phyloP scores from a whole-genome alignment of 495 filamentous ascomycete species.

The Massariosphaeria phaeospora region DNA sequence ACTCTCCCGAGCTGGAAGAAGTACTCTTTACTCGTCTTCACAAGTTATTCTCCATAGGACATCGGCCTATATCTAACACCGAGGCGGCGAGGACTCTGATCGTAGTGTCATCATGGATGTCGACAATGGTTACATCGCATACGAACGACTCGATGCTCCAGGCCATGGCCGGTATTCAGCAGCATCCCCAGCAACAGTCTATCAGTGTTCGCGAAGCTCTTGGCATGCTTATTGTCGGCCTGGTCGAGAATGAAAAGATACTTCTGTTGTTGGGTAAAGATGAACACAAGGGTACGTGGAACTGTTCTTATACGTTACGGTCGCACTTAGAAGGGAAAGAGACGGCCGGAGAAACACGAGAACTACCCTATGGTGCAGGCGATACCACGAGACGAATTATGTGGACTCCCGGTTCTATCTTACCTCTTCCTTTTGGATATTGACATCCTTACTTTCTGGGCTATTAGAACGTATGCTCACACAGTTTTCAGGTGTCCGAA shows the following conservation, averaged over 20 bases:
- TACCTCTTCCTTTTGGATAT: too few species aligned
- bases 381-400: too few species aligned
- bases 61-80: constrained; percentile 28
- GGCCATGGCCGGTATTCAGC: constrained; percentile 34
- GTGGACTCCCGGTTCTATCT: too few species aligned
- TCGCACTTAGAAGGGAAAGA: too few species aligned
- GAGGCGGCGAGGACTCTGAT: constrained; percentile 36
- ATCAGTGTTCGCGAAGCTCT: constrained; percentile 54
- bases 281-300: constrained; percentile 44
- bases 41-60: constrained; percentile 43
- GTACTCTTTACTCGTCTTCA: constrained; percentile 51
- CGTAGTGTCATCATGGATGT: constrained; percentile 42
- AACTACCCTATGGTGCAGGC: too few species aligned
- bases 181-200: constrained; percentile 44
- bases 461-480: not conserved
- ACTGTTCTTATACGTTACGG: too few species aligned
- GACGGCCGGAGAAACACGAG: too few species aligned
- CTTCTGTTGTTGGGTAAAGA: constrained; percentile 44
- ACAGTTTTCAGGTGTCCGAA: constrained; percentile 40
- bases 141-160: constrained; percentile 37
- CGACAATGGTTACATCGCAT: constrained; percentile 30
- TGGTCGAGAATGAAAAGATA: constrained; percentile 50
- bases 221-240: constrained; percentile 46
- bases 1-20: constrained; percentile 45
- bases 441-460: not conserved